phyloP scores from a whole-genome alignment of 352 stramenopile species.

The Pythium volutum region DNA sequence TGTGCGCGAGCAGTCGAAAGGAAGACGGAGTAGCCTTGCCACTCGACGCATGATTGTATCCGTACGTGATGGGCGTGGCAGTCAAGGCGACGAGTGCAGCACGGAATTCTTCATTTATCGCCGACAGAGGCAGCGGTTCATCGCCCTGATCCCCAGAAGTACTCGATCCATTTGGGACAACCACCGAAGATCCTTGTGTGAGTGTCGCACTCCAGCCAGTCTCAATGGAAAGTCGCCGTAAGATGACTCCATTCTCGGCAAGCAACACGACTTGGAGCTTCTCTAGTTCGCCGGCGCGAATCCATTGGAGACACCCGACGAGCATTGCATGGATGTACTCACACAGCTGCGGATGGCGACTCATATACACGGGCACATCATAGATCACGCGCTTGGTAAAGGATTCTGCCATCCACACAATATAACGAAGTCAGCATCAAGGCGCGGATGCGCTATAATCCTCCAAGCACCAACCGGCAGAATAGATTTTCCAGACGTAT shows the following conservation, averaged over 20 bases:
- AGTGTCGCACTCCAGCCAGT: conserved; percentile 30
- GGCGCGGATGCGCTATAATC: background rate
- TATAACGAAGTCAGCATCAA: background rate
- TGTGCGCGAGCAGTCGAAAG: conserved; percentile 73
- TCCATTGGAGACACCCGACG: conserved; percentile 57
- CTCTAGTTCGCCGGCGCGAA: conserved; percentile 54
- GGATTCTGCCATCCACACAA: conserved; percentile 30
- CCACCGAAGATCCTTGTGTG: background rate
- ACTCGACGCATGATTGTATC: background rate
- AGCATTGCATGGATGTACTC: conserved; percentile 82
- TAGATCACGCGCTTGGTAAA: conserved; percentile 70
- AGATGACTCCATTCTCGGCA: conserved; percentile 37
- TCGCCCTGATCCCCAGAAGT: conserved; percentile 24
- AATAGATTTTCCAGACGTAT: conserved; percentile 28
- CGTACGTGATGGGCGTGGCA: conserved; percentile 26
- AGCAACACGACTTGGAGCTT: conserved; percentile 64
- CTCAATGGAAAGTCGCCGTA: conserved; percentile 58
- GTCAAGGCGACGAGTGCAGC: conserved; percentile 54
- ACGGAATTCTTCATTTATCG: conserved; percentile 67
- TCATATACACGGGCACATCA: conserved; percentile 79
- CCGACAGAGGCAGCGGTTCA: conserved; percentile 33
- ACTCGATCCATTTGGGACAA: background rate
- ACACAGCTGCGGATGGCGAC: conserved; percentile 58
- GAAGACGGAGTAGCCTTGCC: conserved; percentile 22
- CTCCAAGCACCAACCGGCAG: conserved; percentile 4